These are phyloP conservation scores for Aquilaria malaccensis DNA, from an alignment of 345 rosid genomes.

Conservation along the genomic window DNA sequence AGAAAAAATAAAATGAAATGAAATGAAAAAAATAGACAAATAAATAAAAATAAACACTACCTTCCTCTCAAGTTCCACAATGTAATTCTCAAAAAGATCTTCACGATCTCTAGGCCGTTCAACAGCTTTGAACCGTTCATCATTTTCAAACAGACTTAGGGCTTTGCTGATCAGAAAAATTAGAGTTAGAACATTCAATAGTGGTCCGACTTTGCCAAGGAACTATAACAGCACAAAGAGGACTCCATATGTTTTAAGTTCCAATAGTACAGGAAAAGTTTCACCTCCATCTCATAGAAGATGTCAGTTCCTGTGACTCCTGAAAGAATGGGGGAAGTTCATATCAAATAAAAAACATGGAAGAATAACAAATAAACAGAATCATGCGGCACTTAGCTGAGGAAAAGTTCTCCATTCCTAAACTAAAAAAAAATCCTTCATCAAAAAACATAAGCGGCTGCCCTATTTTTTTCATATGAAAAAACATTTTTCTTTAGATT, in stretches of 20 bases:
- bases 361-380: slow-evolving; percentile 1
- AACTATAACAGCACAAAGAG: neutral
- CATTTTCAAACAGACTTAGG: slow-evolving; percentile 74
- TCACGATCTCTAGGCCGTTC: slow-evolving; percentile 83
- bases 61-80: slow-evolving; percentile 92
- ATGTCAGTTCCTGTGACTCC: slow-evolving; percentile 84
- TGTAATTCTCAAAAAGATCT: slow-evolving; percentile 82
- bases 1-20: too few species aligned
- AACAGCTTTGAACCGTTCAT: slow-evolving; percentile 93
- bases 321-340: slow-evolving; percentile 27
- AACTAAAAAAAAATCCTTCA: too few species aligned
- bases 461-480: too few species aligned
- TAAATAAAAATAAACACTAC: slow-evolving; percentile 25
- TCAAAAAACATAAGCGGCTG: too few species aligned
- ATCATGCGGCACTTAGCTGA: neutral
- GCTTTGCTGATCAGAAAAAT: slow-evolving; percentile 63
- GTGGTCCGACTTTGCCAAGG: neutral
- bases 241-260: slow-evolving; percentile 8
- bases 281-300: slow-evolving; percentile 91
- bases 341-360: slow-evolving; percentile 12
- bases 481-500: too few species aligned
- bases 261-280: slow-evolving; percentile 9
- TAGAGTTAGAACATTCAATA: slow-evolving; percentile 20
- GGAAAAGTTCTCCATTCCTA: too few species aligned
- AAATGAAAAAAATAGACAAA: neutral